Percentiles rank a stretch among this genome's conserved stretches.
Conservation (phyloP, 2,329 filamentous ascomycete species). For the Hyphodiscus sp. region DNA sequence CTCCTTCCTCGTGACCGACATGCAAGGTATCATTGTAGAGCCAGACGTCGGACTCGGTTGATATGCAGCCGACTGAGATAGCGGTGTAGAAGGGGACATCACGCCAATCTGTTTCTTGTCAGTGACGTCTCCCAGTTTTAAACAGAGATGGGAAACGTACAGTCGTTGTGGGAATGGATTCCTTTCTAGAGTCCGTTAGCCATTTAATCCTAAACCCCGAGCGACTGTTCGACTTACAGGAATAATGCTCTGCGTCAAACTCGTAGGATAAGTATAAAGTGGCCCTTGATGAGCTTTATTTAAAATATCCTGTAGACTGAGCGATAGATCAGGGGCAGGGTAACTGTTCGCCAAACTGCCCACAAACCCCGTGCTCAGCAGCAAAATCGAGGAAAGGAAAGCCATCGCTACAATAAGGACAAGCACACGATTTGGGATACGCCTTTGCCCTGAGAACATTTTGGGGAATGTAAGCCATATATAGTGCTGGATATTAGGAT, state of each 20-base stretch:
- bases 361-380: background rate
- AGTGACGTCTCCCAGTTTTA: constrained; percentile 40
- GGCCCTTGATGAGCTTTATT: constrained; percentile 44
- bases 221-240: constrained; percentile 37
- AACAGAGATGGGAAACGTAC: constrained; percentile 47
- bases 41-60: constrained; percentile 27
- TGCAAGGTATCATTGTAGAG: constrained; percentile 23
- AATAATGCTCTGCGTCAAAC: constrained; percentile 52
- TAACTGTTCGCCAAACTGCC: background rate
- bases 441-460: background rate
- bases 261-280: constrained; percentile 53
- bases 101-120: constrained; percentile 39
- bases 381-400: background rate
- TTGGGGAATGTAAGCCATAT: background rate
- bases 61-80: constrained; percentile 21
- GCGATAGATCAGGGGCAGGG: constrained; percentile 32
- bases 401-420: background rate
- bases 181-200: constrained; percentile 33
- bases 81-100: constrained; percentile 25
- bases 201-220: background rate
- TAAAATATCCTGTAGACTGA: constrained; percentile 48
- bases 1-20: constrained; percentile 23
- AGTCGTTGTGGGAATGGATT: constrained; percentile 55
- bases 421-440: background rate
- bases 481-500: background rate